Base-by-base conservation (phyloP, 1,139 yeast genomes). In the Scheffersomyces illinoinensis region DNA sequence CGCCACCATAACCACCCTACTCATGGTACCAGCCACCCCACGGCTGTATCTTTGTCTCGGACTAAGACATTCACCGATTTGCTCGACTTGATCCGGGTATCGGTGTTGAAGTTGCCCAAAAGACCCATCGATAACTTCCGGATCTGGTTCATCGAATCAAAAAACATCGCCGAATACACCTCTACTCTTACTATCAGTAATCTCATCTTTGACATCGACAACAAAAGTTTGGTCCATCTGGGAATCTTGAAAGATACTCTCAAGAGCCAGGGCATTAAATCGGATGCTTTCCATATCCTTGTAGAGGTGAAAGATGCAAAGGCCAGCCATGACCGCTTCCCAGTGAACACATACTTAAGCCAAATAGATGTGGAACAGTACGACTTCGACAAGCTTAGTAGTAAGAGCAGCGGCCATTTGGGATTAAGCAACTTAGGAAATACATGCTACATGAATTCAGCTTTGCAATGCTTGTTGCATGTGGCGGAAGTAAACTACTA, bases 371-470 rank as follows among this genome's bases (percentile, higher is more conserved):
- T 62, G 8, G 62, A 69, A 19, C 64, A 64, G 50, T 69, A 66
- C 57, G 69, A 69, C 49, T 46, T 65, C 12, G 64, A 64, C 52
- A 46, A 54, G 18, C 53, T 58, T 18, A 64, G 60, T 47, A 56
- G 57, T 18, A 61, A 65, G 20, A 78, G 81, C 20, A 48, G 51
- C 24, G 85, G 84, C 1, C 66, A 75, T 56, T 64, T 76, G 53
- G 99, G 99, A 0, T 76, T 95, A 56, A 81, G 83, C 53, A 95
- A 95, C 69, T 77, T 95, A 63, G 99, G 99, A 6, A 95, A 95
- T 70, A 90, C 97, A 0, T 95, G 99, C 71, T 95, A 93, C 71
- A 95, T 95, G 98, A 95, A 95, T 73, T 91, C 97, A 18, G 98
- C 98, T 0, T 77, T 95, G 57, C 99, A 95, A 71, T 95, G 98